Percentiles rank a stretch among this genome's conserved stretches.
phyloP scores from a whole-genome alignment of 2,329 filamentous ascomycete species.

The Fusarium stilboides region DNA sequence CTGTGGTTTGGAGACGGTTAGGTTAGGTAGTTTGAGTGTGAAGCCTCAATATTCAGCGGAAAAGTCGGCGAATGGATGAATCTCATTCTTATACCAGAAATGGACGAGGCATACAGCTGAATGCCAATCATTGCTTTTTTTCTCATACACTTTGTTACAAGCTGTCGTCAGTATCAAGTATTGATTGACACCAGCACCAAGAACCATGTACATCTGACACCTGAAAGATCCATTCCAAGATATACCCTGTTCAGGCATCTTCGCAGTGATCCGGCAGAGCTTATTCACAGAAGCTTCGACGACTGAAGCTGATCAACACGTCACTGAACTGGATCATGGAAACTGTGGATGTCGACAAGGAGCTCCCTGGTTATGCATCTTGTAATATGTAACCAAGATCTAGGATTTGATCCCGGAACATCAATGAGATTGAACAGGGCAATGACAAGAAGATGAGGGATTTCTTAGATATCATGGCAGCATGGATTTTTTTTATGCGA shows the following conservation, averaged over 20 bases:
- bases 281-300: constrained; percentile 19
- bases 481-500: neutral
- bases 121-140: neutral
- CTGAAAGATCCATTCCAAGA: constrained; percentile 27
- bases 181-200: constrained; percentile 13
- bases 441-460: neutral
- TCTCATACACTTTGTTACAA: neutral
- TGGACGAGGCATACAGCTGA: neutral
- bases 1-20: neutral
- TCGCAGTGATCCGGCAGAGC: constrained; percentile 21
- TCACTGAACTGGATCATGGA: constrained; percentile 7
- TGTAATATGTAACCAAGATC: constrained; percentile 2
- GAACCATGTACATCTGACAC: constrained; percentile 5
- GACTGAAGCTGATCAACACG: constrained; percentile 9
- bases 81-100: neutral
- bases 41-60: constrained; percentile 5
- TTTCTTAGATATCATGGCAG: neutral
- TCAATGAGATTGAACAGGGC: neutral
- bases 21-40: neutral
- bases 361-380: constrained; percentile 12
- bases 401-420: neutral
- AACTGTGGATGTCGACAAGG: constrained; percentile 21
- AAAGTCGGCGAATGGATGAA: constrained; percentile 1
- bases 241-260: neutral
- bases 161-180: neutral